A percentile compares a stretch with the other conserved stretches of the same genome.
These are phyloP conservation scores for Hypoxylon sp. DNA, from an alignment of 2,329 filamentous ascomycete genomes.

Conservation along the genomic window DNA sequence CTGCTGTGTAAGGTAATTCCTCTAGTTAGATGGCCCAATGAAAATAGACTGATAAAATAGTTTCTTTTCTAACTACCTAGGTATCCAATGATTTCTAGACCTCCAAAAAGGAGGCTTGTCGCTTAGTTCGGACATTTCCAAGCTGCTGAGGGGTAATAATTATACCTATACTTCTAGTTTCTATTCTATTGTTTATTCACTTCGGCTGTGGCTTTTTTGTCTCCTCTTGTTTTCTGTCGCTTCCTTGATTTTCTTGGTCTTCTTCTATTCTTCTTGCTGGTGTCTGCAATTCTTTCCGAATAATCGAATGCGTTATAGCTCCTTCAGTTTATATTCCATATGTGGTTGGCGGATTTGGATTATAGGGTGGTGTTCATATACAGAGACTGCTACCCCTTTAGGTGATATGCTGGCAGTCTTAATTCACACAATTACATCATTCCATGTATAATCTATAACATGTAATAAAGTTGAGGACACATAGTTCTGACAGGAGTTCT, in stretches of 20 bases:
- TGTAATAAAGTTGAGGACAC: slow-evolving; percentile 4
- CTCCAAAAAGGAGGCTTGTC: slow-evolving; percentile 4
- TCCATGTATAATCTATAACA: slow-evolving; percentile 13
- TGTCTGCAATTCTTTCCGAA: no score
- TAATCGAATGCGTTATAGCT: no score
- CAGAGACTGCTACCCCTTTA: slow-evolving; percentile 24
- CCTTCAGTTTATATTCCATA: no score
- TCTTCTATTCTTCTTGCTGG: no score
- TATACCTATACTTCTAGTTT: slow-evolving; percentile 3
- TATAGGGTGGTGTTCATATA: no score
- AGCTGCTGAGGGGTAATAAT: slow-evolving; percentile 12
- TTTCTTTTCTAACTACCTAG: slow-evolving; percentile 5
- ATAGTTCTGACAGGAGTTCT: slow-evolving; percentile 17
- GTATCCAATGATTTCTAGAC: no score
- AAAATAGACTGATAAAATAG: slow-evolving; percentile 31
- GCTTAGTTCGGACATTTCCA: slow-evolving; percentile 9
- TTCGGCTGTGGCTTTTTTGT: neutral
- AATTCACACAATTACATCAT: slow-evolving; percentile 33
- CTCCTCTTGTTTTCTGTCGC: neutral
- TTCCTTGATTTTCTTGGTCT: no score
- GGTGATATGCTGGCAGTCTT: slow-evolving; percentile 13
- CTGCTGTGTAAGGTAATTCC: slow-evolving; percentile 19
- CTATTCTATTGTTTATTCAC: neutral
- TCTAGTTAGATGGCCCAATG: slow-evolving; percentile 26
- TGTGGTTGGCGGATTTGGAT: slow-evolving; percentile 13